phyloP scores from a whole-genome alignment of 2,329 filamentous ascomycete genomes.

The Cercospora beticola region DNA sequence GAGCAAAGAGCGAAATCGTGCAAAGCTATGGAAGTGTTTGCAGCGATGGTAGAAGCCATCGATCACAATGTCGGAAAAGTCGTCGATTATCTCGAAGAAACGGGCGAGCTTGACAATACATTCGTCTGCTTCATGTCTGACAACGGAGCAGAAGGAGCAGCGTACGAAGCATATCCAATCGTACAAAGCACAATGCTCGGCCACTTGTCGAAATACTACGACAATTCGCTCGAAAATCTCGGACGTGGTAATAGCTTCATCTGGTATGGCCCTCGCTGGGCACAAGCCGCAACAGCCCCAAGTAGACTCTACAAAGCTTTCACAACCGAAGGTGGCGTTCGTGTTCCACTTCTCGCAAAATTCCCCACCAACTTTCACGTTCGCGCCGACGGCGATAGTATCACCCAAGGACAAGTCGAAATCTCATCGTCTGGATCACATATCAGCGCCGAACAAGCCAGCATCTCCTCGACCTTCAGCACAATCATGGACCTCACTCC shows the following conservation, averaged over 20 bases:
- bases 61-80: constrained; percentile 62
- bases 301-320: constrained; percentile 50
- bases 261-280: constrained; percentile 62
- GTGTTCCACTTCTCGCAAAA: constrained; percentile 53
- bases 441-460: constrained; percentile 26
- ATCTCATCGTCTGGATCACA: constrained; percentile 33
- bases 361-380: constrained; percentile 31
- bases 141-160: constrained; percentile 62
- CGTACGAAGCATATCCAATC: constrained; percentile 59
- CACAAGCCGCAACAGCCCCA: constrained; percentile 55
- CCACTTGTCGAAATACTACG: constrained; percentile 58
- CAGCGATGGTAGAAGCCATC: constrained; percentile 64
- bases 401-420: constrained; percentile 51
- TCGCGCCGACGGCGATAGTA: constrained; percentile 22
- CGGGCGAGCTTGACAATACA: constrained; percentile 62
- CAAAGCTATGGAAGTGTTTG: constrained; percentile 61
- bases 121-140: constrained; percentile 64
- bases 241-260: constrained; percentile 59
- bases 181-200: constrained; percentile 55
- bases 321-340: constrained; percentile 52
- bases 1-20: constrained; percentile 51
- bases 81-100: constrained; percentile 55
- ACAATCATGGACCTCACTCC: constrained; percentile 47
- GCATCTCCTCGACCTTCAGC: constrained; percentile 54
- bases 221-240: constrained; percentile 59